Base-by-base conservation (phyloP, 257 asterid species). In the Salvia splendens region DNA sequence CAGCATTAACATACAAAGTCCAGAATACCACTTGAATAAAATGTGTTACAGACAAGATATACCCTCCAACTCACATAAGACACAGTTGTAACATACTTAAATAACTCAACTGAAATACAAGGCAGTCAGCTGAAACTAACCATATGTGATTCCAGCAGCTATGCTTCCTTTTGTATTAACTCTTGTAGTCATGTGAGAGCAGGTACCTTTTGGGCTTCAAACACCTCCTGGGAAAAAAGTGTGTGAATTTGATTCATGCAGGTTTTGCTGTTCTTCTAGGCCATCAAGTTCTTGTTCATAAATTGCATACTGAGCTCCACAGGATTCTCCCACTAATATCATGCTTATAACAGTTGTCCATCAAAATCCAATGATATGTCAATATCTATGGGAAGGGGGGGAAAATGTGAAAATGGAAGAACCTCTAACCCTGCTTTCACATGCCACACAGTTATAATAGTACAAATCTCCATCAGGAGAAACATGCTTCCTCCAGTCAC, bases 401-500 rank as follows among this genome's bases (percentile, higher is more conserved):
- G 8, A 2, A 12, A 38, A 20, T 17, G 46, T 20, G 68, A 36
- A 49, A 35, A 46, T 42, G 42, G 35, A 58, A 54, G 65, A 58
- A 63, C 17, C 15, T 49, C 84, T 74, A 72, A 84, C 86, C 69
- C 84, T 80, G 92, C 96, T 92, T 70, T 92, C 98, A 76, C 86
- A 79, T 38, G 98, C 87, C 51, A 84, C 80, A 47, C 98, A 88
- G 50, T 87, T 92, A 69, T 83, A 92, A 75, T 87, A 89, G 73
- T 92, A 92, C 59, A 83, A 63, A 46, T 81, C 67, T 78, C 95
- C 98, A 50, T 89, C 96, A 9, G 96, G 97, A 79, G 95, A 85
- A 33, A 87, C 78, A 49, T 92, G 98, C 73, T 92, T 96, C 57
- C 98, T 92, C 98, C 98, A 92, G 46, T 89, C 95, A 74, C 93